These are phyloP conservation scores for Podospora pseudoanserina DNA, from an alignment of 495 filamentous ascomycete species.

Conservation along the genomic window DNA sequence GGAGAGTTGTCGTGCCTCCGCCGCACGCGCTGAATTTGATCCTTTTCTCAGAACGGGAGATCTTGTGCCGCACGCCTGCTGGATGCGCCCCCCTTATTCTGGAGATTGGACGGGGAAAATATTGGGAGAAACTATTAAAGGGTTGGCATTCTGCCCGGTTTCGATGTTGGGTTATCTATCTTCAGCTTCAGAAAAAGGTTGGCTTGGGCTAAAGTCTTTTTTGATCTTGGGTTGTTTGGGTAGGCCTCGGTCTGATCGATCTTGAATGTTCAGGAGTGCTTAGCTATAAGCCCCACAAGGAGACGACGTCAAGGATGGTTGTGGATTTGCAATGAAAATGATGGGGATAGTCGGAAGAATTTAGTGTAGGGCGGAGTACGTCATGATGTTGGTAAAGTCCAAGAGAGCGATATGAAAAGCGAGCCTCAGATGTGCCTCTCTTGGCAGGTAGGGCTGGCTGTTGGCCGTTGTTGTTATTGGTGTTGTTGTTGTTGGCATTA, in stretches of 20 bases:
- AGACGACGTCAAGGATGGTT: background rate
- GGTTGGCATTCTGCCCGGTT: background rate
- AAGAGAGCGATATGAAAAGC: background rate
- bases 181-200: background rate
- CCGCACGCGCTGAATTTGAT: background rate
- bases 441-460: conserved; percentile 1
- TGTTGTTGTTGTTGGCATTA: background rate
- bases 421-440: background rate
- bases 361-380: background rate
- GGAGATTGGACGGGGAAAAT: background rate
- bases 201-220: too few species aligned
- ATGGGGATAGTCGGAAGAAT: background rate
- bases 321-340: background rate
- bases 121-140: background rate
- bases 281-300: background rate
- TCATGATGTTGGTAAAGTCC: background rate
- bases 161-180: background rate
- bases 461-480: background rate
- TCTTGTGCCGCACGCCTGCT: background rate
- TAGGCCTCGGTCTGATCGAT: background rate
- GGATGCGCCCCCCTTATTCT: background rate
- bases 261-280: background rate
- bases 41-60: background rate
- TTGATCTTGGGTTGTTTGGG: too few species aligned
- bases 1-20: background rate